Evolutionary conservation across 139 green algal species (phyloP).

Genomic region (Chlorella sorokiniana): DNA sequence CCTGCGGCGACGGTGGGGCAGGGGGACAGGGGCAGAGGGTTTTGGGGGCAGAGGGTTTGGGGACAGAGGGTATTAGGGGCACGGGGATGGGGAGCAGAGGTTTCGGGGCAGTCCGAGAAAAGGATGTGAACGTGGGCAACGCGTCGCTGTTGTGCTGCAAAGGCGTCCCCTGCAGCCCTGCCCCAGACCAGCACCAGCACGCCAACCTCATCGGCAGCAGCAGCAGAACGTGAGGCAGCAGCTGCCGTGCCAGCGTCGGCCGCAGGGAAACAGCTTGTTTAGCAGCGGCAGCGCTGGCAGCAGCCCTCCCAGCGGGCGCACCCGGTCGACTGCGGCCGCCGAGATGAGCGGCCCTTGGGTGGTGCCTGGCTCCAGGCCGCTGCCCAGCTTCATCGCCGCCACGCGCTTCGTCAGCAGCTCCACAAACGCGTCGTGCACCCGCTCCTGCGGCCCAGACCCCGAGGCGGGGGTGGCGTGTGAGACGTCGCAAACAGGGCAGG

Average conservation of each 20-base stretch:
- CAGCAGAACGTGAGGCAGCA: not conserved
- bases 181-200: too few relatives aligned
- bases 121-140: too few relatives aligned
- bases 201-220: not conserved
- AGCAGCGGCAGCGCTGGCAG: not conserved
- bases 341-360: slow-evolving; percentile 88
- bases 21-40: too few relatives aligned
- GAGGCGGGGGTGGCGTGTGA: too few relatives aligned
- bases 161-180: too few relatives aligned
- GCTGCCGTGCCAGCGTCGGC: not conserved
- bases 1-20: too few relatives aligned
- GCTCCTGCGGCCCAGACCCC: slow-evolving; percentile 57
- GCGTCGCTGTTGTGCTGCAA: too few relatives aligned
- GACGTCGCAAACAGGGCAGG: too few relatives aligned
- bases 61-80: not conserved
- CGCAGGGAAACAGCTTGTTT: not conserved
- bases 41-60: not conserved
- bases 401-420: slow-evolving; percentile 54
- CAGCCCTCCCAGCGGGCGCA: slow-evolving; percentile 1
- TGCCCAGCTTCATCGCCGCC: slow-evolving; percentile 71
- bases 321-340: slow-evolving; percentile 59
- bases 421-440: slow-evolving; percentile 62
- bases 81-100: too few relatives aligned
- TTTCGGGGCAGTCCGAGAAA: too few relatives aligned
- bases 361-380: slow-evolving; percentile 68